Base-by-base conservation (phyloP, 768 basidiomycete genomes). In the Mycena floridula region DNA sequence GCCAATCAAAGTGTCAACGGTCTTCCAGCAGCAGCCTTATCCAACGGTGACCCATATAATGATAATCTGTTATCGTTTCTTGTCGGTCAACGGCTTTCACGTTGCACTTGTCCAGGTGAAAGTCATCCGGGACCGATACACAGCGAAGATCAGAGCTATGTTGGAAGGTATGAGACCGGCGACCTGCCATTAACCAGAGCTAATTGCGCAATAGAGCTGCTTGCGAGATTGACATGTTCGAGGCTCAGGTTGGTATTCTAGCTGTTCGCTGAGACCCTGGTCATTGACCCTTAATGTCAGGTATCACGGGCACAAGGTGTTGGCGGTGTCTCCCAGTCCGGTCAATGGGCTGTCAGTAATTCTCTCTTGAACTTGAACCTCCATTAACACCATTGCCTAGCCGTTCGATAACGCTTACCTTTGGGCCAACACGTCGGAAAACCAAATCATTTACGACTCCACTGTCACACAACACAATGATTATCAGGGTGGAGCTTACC, bases 181-280 rank as follows among this genome's bases (percentile, higher is more conserved):
- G n/a, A n/a, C n/a, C n/a, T n/a, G n/a, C n/a, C n/a, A n/a, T n/a
- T n/a, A n/a, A n/a, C n/a, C n/a, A n/a, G n/a, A n/a, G n/a, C n/a
- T n/a, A n/a, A n/a, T n/a, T n/a, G n/a, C n/a, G n/a, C n/a, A n/a
- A n/a, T n/a, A n/a, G n/a, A n/a, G n/a, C n/a, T n/a, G n/a, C n/a
- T n/a, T n/a, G n/a, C n/a, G n/a, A n/a, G n/a, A n/a, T n/a, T n/a
- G n/a, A n/a, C n/a, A n/a, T n/a, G n/a, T n/a, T n/a, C n/a, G n/a
- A n/a, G n/a, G n/a, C n/a, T n/a, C n/a, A n/a, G n/a, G n/a, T n/a
- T n/a, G n/a, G n/a, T n/a, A n/a, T n/a, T n/a, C n/a, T n/a, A n/a
- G 63, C 84, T 3, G 89, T 91, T 4, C 92, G n/a, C 92, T 1
- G 91, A 94, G 61, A 93, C 94, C 41, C 92, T 94, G 60, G 59